These are phyloP conservation scores for Oryza longistaminata DNA, from an alignment of 176 grass and related monocot genomes.

Conservation along the genomic window DNA sequence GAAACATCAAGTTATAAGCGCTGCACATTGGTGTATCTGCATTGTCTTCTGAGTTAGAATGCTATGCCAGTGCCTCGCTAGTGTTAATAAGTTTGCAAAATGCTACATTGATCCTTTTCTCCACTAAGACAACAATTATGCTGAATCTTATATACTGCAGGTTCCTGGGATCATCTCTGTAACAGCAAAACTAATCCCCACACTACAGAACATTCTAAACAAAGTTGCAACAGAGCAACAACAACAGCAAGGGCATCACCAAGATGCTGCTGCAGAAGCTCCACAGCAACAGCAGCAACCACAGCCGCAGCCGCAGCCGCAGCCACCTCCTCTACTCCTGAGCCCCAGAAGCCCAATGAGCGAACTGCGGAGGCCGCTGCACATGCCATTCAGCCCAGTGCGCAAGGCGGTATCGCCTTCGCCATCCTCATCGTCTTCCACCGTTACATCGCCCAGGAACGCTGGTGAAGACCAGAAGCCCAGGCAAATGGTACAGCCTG, in stretches of 20 bases:
- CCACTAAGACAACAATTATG: conserved; percentile 20
- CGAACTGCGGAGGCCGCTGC: conserved; percentile 38
- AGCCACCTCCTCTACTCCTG: conserved; percentile 45
- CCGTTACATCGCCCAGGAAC: conserved; percentile 38
- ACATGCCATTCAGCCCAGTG: conserved; percentile 36
- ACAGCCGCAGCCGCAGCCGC: conserved; percentile 4
- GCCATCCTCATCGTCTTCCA: conserved; percentile 34
- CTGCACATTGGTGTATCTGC: background rate
- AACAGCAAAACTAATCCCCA: conserved; percentile 64
- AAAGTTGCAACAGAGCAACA: conserved; percentile 49
- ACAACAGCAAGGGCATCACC: conserved; percentile 39
- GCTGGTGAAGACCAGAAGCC: conserved; percentile 42
- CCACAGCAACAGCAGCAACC: conserved; percentile 14
- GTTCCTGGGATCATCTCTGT: conserved; percentile 73
- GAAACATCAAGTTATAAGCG: background rate
- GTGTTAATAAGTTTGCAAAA: conserved; percentile 4
- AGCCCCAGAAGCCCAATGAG: conserved; percentile 48
- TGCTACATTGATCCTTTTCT: background rate
- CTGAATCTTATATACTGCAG: conserved; percentile 41
- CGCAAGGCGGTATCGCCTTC: conserved; percentile 12
- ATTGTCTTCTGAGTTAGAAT: background rate
- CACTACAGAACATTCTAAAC: conserved; percentile 66
- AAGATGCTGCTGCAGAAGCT: conserved; percentile 34
- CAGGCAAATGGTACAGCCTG: background rate
- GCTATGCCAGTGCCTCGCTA: background rate